A percentile compares a stretch with the other conserved stretches of the same genome.
These are phyloP conservation scores for Talaromyces sp. DNA, from an alignment of 2,329 filamentous ascomycete species.

Conservation along the genomic window DNA sequence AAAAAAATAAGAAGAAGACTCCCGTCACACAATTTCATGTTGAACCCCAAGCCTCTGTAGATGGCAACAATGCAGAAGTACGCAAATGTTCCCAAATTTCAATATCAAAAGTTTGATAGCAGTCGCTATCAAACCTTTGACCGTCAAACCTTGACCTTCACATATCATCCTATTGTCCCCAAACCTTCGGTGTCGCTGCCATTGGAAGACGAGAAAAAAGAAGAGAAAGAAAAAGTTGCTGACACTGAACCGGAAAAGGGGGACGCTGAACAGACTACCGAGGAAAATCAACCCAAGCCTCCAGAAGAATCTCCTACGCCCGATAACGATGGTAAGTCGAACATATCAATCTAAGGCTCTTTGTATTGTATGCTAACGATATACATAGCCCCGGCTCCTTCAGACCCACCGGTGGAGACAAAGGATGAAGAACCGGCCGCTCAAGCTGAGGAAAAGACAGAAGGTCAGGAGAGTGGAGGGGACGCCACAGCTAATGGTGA, in stretches of 20 bases:
- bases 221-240: slow-evolving; percentile 35
- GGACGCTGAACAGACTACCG: slow-evolving; percentile 20
- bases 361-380: background rate
- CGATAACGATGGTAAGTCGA: slow-evolving; percentile 28
- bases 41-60: slow-evolving; percentile 25
- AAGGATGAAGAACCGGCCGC: slow-evolving; percentile 21
- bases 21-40: slow-evolving; percentile 24
- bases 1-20: slow-evolving; percentile 34
- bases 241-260: slow-evolving; percentile 29
- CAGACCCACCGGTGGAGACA: slow-evolving; percentile 24
- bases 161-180: slow-evolving; percentile 33
- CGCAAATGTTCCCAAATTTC: slow-evolving; percentile 39
- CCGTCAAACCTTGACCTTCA: slow-evolving; percentile 33
- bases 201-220: slow-evolving; percentile 34
- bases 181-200: slow-evolving; percentile 30
- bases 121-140: slow-evolving; percentile 43
- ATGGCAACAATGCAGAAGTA: slow-evolving; percentile 37
- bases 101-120: slow-evolving; percentile 41
- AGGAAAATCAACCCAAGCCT: slow-evolving; percentile 23
- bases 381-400: slow-evolving; percentile 20
- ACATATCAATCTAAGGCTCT: background rate
- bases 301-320: slow-evolving; percentile 23
- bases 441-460: slow-evolving; percentile 20
- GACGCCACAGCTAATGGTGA: slow-evolving; percentile 9
- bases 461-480: slow-evolving; percentile 13